Evolutionary conservation across 202 grass and related monocot species (phyloP).

Genomic region (Eragrostis tef): DNA sequence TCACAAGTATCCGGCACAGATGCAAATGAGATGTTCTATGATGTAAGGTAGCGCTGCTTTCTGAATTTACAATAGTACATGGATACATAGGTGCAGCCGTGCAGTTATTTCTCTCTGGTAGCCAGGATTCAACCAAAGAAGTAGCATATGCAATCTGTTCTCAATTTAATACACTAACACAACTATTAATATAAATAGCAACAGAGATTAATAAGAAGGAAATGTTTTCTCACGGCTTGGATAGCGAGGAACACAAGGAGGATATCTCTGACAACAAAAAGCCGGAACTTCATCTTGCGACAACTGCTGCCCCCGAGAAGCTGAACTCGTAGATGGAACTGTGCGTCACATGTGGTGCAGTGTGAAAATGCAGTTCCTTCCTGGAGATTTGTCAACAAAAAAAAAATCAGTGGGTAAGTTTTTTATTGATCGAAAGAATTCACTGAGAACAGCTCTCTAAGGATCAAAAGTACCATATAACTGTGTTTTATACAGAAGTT

Average conservation of each 20-base stretch:
- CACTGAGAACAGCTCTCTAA: not conserved
- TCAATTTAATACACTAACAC: not conserved
- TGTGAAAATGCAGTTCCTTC: constrained; percentile 75
- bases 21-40: too few species aligned
- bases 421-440: not conserved
- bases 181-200: constrained; percentile 20
- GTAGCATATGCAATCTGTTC: not conserved
- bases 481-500: too few species aligned
- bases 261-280: constrained; percentile 76
- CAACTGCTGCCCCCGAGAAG: too few species aligned
- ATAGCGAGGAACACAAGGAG: constrained; percentile 47
- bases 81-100: too few species aligned
- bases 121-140: not conserved
- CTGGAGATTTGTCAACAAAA: constrained; percentile 34
- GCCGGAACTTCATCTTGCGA: constrained; percentile 60
- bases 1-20: too few species aligned
- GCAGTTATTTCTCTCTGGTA: too few species aligned
- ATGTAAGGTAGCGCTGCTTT: too few species aligned
- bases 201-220: constrained; percentile 1
- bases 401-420: constrained; percentile 17
- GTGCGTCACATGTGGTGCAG: constrained; percentile 69
- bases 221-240: constrained; percentile 42
- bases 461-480: not conserved
- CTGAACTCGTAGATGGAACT: constrained; percentile 52
- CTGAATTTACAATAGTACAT: too few species aligned